Percentiles rank a stretch among this genome's conserved stretches.
Evolutionary conservation across 306 rosid genomes (phyloP).

Genomic region (Cajanus cajan): DNA sequence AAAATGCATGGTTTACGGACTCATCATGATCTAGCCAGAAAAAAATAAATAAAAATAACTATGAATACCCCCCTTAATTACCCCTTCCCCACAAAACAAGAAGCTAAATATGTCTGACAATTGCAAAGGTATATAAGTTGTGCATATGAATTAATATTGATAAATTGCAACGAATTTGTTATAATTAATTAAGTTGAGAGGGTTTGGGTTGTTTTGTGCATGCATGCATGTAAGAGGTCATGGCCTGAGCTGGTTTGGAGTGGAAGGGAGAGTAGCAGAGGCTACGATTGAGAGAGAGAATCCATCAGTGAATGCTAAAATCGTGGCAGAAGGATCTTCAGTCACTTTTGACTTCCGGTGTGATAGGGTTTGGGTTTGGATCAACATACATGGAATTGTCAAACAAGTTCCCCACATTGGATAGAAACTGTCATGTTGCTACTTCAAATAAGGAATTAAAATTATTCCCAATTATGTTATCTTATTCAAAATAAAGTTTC

Average conservation of each 20-base stretch:
- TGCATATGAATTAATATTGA: neutral
- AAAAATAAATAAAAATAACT: neutral
- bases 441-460: neutral
- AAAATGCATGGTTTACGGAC: neutral
- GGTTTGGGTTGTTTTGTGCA: too few species aligned
- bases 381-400: neutral
- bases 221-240: neutral
- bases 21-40: neutral
- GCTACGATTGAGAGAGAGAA: neutral
- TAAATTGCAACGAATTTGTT: neutral
- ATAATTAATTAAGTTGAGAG: neutral
- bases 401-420: neutral
- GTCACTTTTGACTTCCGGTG: neutral
- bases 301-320: neutral
- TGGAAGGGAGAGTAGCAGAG: neutral
- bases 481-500: neutral
- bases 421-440: neutral
- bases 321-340: neutral
- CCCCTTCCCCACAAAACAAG: neutral
- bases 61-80: too few species aligned
- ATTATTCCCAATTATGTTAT: neutral
- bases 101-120: neutral
- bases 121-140: neutral
- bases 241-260: neutral
- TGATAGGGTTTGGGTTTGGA: conserved; percentile 5